phyloP scores from a whole-genome alignment of 352 stramenopile genomes.

The Pythium folliculosum region DNA sequence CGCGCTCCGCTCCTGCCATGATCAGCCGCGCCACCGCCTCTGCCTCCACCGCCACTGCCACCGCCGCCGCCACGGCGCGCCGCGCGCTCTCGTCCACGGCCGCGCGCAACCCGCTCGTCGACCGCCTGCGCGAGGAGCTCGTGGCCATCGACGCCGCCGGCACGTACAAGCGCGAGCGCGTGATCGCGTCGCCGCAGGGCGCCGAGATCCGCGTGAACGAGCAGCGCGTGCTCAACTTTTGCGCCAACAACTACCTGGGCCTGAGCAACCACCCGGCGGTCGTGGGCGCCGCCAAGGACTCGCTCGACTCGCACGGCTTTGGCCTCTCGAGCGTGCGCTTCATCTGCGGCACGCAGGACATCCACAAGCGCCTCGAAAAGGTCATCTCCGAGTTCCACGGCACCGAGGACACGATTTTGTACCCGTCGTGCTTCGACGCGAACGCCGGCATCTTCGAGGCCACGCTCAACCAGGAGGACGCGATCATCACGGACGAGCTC shows the following conservation, averaged over 20 bases:
- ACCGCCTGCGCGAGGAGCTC: conserved; percentile 76
- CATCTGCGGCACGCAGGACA: conserved; percentile 94
- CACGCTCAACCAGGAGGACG: conserved; percentile 87
- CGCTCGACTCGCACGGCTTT: conserved; percentile 89
- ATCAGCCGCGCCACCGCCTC: not conserved
- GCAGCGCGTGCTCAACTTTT: conserved; percentile 91
- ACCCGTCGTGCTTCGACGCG: conserved; percentile 94
- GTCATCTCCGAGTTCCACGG: conserved; percentile 93
- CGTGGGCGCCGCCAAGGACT: conserved; percentile 77
- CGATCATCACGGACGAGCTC: conserved; percentile 93
- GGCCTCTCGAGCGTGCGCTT: conserved; percentile 92
- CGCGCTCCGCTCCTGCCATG: not conserved
- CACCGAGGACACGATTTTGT: conserved; percentile 94
- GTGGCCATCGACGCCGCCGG: conserved; percentile 70
- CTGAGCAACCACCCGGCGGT: conserved; percentile 89
- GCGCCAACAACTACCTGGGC: conserved; percentile 94
- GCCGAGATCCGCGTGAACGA: conserved; percentile 75
- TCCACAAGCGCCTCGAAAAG: conserved; percentile 92
- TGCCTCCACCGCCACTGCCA: no score
- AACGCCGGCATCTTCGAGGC: conserved; percentile 93
- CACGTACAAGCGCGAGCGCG: conserved; percentile 88
- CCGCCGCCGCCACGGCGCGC: conserved; percentile 1
- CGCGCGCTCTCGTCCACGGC: conserved; percentile 31
- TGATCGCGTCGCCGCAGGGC: conserved; percentile 89
- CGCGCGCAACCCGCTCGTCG: conserved; percentile 67